These are phyloP conservation scores for Rhizopogon vinicolor DNA, from an alignment of 768 basidiomycete species.

Conservation along the genomic window DNA sequence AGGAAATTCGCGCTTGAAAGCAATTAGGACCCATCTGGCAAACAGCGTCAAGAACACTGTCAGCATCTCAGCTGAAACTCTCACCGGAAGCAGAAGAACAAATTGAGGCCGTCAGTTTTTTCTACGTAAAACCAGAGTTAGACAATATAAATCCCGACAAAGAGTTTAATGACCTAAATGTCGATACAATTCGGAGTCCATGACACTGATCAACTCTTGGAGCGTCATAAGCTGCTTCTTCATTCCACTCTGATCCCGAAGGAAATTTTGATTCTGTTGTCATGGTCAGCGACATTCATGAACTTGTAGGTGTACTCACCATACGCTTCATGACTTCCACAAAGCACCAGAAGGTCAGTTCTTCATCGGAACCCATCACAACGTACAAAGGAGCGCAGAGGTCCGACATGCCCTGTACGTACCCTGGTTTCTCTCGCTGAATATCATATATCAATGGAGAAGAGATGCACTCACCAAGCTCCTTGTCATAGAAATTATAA, in stretches of 20 bases:
- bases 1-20: slow-evolving; percentile 95
- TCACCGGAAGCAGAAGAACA: slow-evolving; percentile 98
- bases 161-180: slow-evolving; percentile 59
- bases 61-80: slow-evolving; percentile 11
- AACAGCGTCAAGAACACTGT: not conserved
- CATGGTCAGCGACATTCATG: slow-evolving; percentile 3
- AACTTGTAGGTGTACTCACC: slow-evolving; percentile 43
- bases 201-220: slow-evolving; percentile 85
- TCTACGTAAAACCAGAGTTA: slow-evolving; percentile 41
- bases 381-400: slow-evolving; percentile 92
- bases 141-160: not conserved
- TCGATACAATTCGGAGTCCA: slow-evolving; percentile 94
- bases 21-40: slow-evolving; percentile 82
- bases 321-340: slow-evolving; percentile 93
- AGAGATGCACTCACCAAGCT: slow-evolving; percentile 57
- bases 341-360: slow-evolving; percentile 94
- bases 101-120: slow-evolving; percentile 82
- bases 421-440: slow-evolving; percentile 48
- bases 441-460: not conserved
- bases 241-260: slow-evolving; percentile 97
- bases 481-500: slow-evolving; percentile 86
- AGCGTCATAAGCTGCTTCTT: slow-evolving; percentile 86
- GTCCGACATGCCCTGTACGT: slow-evolving; percentile 99
- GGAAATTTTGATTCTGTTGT: slow-evolving; percentile 85
- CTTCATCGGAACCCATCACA: slow-evolving; percentile 84